Base-by-base conservation (phyloP, 805 yeast species). In the Hagleromyces aurorensis region DNA sequence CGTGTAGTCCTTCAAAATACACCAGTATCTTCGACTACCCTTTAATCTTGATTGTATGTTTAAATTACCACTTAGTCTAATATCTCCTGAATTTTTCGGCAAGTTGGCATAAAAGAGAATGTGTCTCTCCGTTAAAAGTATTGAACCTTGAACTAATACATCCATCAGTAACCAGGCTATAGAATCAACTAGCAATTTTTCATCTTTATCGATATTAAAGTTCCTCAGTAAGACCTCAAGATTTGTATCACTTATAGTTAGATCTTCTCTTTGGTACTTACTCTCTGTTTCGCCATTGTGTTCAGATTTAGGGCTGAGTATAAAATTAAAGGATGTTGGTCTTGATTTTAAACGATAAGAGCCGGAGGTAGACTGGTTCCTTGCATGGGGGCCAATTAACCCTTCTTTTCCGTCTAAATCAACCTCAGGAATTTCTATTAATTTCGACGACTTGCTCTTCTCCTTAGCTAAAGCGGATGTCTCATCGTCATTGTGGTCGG, bases 91-190 rank as follows among this genome's bases (percentile, higher is more conserved):
- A n/a, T 29, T 43, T 28, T 70, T 69, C 0, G 96, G 95, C 7
- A 89, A 54, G 42, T 73, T 75, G 0, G 96, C 91, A 58, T 79
- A 79, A 49, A 83, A 89, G 24, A 84, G 57, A 5, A 87, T 50
- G 37, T 72, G 71, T 10, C 67, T 60, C 23, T 63, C 55, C 1
- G 96, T 86, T 15, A 89, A 54, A 43, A 80, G 80, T 11, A 86
- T 53, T 44, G 81, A 87, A 3, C 97, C 97, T 54, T 85, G 96
- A 15, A 86, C 59, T 16, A 89, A 60, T 0, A 87, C 91, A 44
- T 83, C 94, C 36, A 76, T 71, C 34, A 85, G 62, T 20, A 87
- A 61, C 94, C 95, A 87, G 17, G 86, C 75, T 3, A 78, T 68
- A 44, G 67, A 79, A 38, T 76, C 81, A n/a, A 67, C 69, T 18